These are phyloP conservation scores for Dactylellina leptospora DNA, from an alignment of 2,329 filamentous ascomycete species.

Conservation along the genomic window DNA sequence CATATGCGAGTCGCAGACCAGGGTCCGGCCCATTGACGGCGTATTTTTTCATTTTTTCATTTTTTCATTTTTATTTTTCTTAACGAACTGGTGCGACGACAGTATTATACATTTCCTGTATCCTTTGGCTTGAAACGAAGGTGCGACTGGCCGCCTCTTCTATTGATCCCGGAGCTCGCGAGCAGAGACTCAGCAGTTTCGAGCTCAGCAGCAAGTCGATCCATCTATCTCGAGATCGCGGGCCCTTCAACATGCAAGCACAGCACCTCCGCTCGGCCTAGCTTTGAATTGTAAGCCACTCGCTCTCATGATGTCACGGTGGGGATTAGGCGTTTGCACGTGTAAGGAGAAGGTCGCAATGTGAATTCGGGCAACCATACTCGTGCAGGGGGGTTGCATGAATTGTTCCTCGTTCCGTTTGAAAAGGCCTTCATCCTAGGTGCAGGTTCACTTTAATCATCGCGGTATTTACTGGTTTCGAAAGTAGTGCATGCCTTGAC, in stretches of 20 bases:
- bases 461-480: conserved; percentile 51
- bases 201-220: too few species aligned
- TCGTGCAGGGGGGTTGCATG: background rate
- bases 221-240: too few species aligned
- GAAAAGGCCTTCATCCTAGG: conserved; percentile 12
- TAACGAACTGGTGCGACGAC: too few species aligned
- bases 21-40: too few species aligned
- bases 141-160: background rate
- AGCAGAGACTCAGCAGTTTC: too few species aligned
- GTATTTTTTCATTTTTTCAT: too few species aligned
- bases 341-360: conserved; percentile 18
- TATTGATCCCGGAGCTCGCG: background rate
- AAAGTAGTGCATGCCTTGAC: conserved; percentile 4
- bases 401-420: background rate
- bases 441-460: conserved; percentile 16
- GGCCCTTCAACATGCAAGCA: too few species aligned
- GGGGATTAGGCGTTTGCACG: conserved; percentile 41
- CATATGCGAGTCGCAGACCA: background rate
- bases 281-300: too few species aligned
- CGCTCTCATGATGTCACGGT: conserved; percentile 41
- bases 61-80: too few species aligned
- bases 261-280: too few species aligned
- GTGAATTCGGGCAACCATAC: conserved; percentile 6
- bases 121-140: too few species aligned
- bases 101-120: too few species aligned